Evolutionary conservation across 768 basidiomycete species (phyloP), one percentile per base, ranked within the genome.

Genomic region (Pisolithus sp.): DNA sequence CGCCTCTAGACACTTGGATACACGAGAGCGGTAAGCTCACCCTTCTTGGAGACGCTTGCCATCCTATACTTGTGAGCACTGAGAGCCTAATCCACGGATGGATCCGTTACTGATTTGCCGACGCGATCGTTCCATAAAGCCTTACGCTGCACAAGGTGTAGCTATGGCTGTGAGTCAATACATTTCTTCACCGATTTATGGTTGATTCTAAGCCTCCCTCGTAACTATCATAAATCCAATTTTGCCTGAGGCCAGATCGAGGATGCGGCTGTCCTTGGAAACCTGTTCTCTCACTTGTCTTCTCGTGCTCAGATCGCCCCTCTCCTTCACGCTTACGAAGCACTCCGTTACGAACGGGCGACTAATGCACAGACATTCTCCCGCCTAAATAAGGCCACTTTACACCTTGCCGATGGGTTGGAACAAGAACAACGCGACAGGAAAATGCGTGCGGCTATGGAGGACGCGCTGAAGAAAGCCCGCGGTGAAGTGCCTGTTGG

Each of bases 31-130:
- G 72, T 2, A 73, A 65, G 21, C 65, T 81, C 1, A 71, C 64
- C 4, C 61, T 82, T 15, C 65, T 81, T 0, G 80, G 80, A 2
- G 81, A 82, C 56, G 71, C 79, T 0, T 79, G 78, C 44, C 81
- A 82, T 60, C 75, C 81, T 2, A 81, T 81, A 75, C 66, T 80
- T 23, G 66, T 69, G 24, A 26, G 26, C 26, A 26, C 26, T 26
- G 26, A 36, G 6, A 20, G 20, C 6, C 23, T 1, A 5, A 12
- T 44, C 26, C 20, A 5, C 9, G n/a, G 9, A 41, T 23, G 1
- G 10, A 28, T 34, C 28, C 3, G 17, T 20, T 21, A 12, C 50
- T 38, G n/a, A 51, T 28, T 8, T 2, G n/a, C 46, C 30, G 8
- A 56, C 12, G 51, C 18, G 3, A 26, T 7, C 5, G 26, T 36